Conservation (phyloP, 75 land plant species). For the Pseudotsuga menziesii region DNA sequence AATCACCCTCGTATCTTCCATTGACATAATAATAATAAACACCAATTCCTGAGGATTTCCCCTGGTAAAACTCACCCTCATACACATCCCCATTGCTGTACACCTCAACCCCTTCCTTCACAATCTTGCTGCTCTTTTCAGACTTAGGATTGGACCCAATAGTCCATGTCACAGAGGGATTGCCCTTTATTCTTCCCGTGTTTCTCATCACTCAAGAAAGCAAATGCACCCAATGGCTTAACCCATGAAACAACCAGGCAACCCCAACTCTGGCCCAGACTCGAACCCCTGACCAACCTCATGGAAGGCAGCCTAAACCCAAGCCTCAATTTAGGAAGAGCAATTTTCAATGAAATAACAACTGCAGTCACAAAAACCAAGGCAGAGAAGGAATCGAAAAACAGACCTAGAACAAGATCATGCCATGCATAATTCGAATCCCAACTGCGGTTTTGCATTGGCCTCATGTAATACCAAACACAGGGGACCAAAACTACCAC, state of each 20-base stretch:
- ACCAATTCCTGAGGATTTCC: slow-evolving; percentile 35
- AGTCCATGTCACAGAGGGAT: slow-evolving; percentile 51
- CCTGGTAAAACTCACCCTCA: slow-evolving; percentile 55
- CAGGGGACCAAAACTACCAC: slow-evolving; percentile 31
- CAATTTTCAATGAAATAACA: slow-evolving; percentile 20
- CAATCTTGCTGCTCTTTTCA: slow-evolving; percentile 11
- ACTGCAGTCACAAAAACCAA: slow-evolving; percentile 31
- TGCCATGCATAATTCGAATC: slow-evolving; percentile 7
- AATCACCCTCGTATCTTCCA: slow-evolving; percentile 41
- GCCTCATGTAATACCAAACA: slow-evolving; percentile 35
- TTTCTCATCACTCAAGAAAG: background rate
- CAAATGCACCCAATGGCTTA: slow-evolving; percentile 9
- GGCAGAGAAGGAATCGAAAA: slow-evolving; percentile 23
- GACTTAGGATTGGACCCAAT: slow-evolving; percentile 51
- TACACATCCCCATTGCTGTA: slow-evolving; percentile 87
- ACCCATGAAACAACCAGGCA: slow-evolving; percentile 15
- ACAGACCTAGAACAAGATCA: background rate
- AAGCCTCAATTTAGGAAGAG: slow-evolving; percentile 19
- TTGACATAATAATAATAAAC: slow-evolving; percentile 39
- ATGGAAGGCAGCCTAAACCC: slow-evolving; percentile 8
- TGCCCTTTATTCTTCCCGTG: background rate
- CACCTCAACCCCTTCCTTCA: slow-evolving; percentile 63
- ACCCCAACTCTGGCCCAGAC: slow-evolving; percentile 22
- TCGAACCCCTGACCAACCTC: background rate
- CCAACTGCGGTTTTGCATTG: no score